Evolutionary conservation across 768 basidiomycete genomes (phyloP).

Genomic region (Lanmaoa rubissima): DNA sequence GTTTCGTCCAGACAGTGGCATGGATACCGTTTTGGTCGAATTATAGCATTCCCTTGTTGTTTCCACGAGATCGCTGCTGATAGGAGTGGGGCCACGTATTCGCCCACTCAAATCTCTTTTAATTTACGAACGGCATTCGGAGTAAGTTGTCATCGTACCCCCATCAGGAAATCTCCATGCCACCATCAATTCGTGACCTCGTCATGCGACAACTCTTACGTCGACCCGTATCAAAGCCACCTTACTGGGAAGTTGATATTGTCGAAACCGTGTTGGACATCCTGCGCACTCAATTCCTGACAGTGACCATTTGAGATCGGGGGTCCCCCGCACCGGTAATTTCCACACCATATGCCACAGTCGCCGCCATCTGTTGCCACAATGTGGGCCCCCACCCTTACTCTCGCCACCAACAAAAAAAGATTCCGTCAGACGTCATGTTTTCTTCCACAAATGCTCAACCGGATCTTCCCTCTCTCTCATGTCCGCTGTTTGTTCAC

Average conservation of each 20-base stretch:
- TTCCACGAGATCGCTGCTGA: constrained; percentile 17
- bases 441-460: background rate
- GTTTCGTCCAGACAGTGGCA: background rate
- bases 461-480: background rate
- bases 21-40: background rate
- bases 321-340: background rate
- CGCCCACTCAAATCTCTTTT: background rate
- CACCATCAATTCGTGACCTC: constrained; percentile 15
- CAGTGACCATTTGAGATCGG: background rate
- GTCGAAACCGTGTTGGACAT: background rate
- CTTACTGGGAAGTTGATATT: no score
- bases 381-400: no score
- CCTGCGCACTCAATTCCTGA: background rate
- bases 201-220: constrained; percentile 1
- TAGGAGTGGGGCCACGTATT: constrained; percentile 20
- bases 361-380: background rate
- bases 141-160: no score
- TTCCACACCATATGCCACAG: constrained; percentile 5
- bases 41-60: background rate
- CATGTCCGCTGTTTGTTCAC: constrained; percentile 14
- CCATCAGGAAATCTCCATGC: background rate
- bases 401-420: background rate
- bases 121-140: no score
- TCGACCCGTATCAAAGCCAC: no score
- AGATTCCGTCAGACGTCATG: background rate